phyloP scores from a whole-genome alignment of 106 monocot genomes.

The Platanthera zijinensis region DNA sequence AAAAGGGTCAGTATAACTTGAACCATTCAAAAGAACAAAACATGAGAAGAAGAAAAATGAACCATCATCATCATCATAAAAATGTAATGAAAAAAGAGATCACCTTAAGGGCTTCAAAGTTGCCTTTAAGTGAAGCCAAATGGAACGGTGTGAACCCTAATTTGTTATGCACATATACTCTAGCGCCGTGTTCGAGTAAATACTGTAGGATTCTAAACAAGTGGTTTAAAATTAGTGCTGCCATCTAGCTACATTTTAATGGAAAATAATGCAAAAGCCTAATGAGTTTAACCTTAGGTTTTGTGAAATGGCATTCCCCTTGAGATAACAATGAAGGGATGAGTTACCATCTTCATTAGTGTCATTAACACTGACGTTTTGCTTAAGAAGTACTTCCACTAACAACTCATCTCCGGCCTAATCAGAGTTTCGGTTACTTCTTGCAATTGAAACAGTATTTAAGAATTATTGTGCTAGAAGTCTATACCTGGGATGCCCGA shows the following conservation, averaged over 20 bases:
- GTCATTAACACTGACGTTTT: slow-evolving; percentile 8
- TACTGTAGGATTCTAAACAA: slow-evolving; percentile 14
- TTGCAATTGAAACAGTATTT: neutral
- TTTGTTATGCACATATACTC: slow-evolving; percentile 14
- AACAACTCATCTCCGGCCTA: slow-evolving; percentile 16
- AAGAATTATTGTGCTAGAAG: neutral
- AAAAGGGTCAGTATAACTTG: neutral
- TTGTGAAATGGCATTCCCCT: slow-evolving; percentile 4
- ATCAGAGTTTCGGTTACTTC: neutral
- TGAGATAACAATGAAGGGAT: slow-evolving; percentile 35
- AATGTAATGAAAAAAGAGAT: neutral
- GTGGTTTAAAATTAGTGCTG: neutral
- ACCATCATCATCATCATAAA: neutral
- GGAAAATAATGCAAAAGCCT: neutral
- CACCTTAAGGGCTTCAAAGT: slow-evolving; percentile 27
- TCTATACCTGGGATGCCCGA: slow-evolving; percentile 19
- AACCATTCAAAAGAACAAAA: neutral
- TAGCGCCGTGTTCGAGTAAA: slow-evolving; percentile 28
- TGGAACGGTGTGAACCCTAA: slow-evolving; percentile 29
- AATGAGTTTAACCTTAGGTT: slow-evolving; percentile 17
- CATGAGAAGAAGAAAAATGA: neutral
- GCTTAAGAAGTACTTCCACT: slow-evolving; percentile 18
- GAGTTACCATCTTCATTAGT: slow-evolving; percentile 18
- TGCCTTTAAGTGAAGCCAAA: slow-evolving; percentile 27
- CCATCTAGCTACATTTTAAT: neutral